Conservation (phyloP, 2,329 filamentous ascomycete species). For the Colletotrichum lini region DNA sequence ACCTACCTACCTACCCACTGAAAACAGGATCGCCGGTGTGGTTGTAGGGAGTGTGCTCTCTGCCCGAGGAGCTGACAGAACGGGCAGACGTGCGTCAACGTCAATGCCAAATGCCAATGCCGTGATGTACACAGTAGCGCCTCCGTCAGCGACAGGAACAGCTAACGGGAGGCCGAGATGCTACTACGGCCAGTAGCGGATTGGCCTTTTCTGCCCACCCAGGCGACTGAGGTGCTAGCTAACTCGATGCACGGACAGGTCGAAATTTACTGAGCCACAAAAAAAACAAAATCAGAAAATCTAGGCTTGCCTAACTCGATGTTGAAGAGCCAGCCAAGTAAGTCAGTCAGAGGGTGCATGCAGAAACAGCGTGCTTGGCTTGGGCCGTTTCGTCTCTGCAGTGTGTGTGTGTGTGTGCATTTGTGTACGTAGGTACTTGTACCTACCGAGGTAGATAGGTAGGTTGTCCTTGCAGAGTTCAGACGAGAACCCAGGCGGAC, state of each 20-base stretch:
- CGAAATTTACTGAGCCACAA: not conserved
- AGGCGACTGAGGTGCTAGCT: not conserved
- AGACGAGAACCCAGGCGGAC: slow-evolving; percentile 24
- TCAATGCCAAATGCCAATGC: slow-evolving; percentile 28
- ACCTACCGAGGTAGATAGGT: not conserved
- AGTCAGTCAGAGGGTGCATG: slow-evolving; percentile 26
- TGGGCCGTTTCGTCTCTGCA: slow-evolving; percentile 36
- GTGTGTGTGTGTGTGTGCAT: not conserved
- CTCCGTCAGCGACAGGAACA: slow-evolving; percentile 15
- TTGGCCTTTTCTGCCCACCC: slow-evolving; percentile 8
- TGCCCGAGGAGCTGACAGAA: not conserved
- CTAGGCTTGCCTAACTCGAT: not conserved
- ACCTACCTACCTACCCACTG: not conserved
- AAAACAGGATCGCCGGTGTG: not conserved
- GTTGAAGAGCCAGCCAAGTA: not conserved
- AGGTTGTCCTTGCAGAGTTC: slow-evolving; percentile 21
- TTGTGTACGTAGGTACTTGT: no score
- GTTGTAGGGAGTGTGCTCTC: not conserved
- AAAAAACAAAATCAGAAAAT: not conserved
- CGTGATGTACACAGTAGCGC: slow-evolving; percentile 16
- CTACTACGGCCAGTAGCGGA: not conserved
- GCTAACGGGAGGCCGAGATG: not conserved
- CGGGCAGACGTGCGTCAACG: slow-evolving; percentile 18
- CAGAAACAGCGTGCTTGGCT: slow-evolving; percentile 31
- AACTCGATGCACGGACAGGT: not conserved